Conservation (phyloP, 371 early-diverging fungal species). For the Actinomortierella wolfii region DNA sequence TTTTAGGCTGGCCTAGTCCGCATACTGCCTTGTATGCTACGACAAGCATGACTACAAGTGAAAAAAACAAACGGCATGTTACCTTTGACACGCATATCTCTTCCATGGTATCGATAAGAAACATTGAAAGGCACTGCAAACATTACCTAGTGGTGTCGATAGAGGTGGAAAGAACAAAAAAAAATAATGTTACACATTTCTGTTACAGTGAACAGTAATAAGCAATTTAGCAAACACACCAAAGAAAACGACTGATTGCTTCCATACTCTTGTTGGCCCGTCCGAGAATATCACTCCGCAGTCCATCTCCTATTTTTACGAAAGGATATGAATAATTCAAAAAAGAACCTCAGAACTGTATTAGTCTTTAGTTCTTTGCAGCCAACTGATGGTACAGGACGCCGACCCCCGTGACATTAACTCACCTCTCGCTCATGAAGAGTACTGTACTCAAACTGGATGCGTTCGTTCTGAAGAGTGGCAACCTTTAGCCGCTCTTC, state of each 20-base stretch:
- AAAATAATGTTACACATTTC: background rate
- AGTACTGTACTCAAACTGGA: constrained; percentile 40
- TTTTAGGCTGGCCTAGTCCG: background rate
- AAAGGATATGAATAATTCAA: background rate
- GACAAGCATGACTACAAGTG: background rate
- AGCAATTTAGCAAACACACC: background rate
- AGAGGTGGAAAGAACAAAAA: background rate
- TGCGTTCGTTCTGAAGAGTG: constrained; percentile 31
- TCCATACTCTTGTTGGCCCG: constrained; percentile 33
- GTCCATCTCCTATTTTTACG: constrained; percentile 32
- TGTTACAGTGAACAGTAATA: background rate
- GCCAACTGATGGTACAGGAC: too few relatives aligned
- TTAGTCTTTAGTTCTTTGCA: too few relatives aligned
- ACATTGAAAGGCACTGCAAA: constrained; percentile 38
- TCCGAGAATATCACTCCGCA: constrained; percentile 31
- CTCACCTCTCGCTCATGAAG: constrained; percentile 27
- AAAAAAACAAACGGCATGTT: background rate
- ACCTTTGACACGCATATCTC: constrained; percentile 19
- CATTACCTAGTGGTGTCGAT: constrained; percentile 16
- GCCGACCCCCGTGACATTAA: background rate
- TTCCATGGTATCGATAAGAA: constrained; percentile 7
- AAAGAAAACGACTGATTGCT: background rate
- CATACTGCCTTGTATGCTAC: too few relatives aligned
- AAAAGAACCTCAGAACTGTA: background rate
- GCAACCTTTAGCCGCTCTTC: constrained; percentile 34